A percentile compares a stretch with the other conserved stretches of the same genome.
Evolutionary conservation across 177 flowering plant species (phyloP).

Genomic region (Vitis hybrid): DNA sequence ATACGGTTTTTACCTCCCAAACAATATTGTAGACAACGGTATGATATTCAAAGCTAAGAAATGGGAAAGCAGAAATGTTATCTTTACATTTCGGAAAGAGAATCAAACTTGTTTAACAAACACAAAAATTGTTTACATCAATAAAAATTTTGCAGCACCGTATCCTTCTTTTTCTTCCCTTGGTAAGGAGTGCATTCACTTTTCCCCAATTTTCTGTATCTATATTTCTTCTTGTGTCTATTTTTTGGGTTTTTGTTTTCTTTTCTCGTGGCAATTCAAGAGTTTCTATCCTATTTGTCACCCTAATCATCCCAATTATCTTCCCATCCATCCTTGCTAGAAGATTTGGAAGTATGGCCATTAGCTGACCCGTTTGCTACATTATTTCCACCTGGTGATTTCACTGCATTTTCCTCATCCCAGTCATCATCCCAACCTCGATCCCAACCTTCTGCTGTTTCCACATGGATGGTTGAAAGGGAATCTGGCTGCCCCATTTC

Average conservation of each 20-base stretch:
- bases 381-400: conserved; percentile 10
- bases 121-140: background rate
- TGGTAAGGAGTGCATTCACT: background rate
- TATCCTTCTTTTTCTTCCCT: no score
- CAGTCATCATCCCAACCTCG: conserved; percentile 34
- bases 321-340: conserved; percentile 19
- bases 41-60: no score
- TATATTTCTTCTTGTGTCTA: background rate
- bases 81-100: no score
- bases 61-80: no score
- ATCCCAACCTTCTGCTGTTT: conserved; percentile 32
- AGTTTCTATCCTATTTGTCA: conserved; percentile 5
- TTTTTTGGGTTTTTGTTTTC: background rate
- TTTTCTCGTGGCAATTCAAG: background rate
- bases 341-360: conserved; percentile 12
- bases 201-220: background rate
- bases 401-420: conserved; percentile 19
- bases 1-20: no score
- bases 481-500: conserved; percentile 32
- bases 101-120: background rate
- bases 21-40: no score
- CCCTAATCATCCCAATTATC: conserved; percentile 29
- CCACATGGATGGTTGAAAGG: conserved; percentile 14
- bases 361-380: conserved; percentile 15
- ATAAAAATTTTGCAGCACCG: background rate